Evolutionary conservation across 495 filamentous ascomycete species (phyloP), one percentile per base, ranked within the genome.

Genomic region (Aspergillus diversus): DNA sequence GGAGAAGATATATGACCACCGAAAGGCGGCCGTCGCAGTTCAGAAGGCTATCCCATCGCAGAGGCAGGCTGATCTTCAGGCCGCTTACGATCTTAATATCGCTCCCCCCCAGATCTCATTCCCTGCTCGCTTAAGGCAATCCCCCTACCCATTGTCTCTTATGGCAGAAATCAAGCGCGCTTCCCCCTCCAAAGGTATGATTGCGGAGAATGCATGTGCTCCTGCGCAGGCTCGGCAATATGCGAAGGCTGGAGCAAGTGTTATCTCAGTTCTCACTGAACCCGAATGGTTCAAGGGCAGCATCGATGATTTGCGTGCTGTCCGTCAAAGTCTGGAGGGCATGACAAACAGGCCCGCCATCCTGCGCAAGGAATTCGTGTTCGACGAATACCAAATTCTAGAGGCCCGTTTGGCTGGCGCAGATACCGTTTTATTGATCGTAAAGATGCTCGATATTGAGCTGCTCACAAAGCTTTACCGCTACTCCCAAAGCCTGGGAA

Each of bases 221-320:
- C 92, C 94, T 31, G 86, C 88, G 9, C 95, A 99, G 77, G 95
- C 95, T 49, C 86, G 90, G 57, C 90, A 88, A 64, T 99, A 99
- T 72, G 96, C 96, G 12, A 84, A 93, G 7, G 93, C 96, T 13
- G 96, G 95, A 21, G 96, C 95, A 32, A 97, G 94, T 66, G 90
- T 96, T 33, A 98, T 99, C 67, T 97, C 93, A 11, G 96, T 99
- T 12, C 86, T 99, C 57, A 99, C 95, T 0, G 95, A 99, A 75
- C 95, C 95, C 0, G 89, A 97, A 67, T 99, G 93, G 93, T 99
- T 99, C 80, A 98, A 97, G 75, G 95, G 95, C 33, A 93, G 89
- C 65, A 92, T 98, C 56, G 95, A 99, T 57, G 95, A 99, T 72
- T 80, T 99, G 39, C 88, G 92, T 50, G 86, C 89, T 57, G 95